Conservation (phyloP, 495 filamentous ascomycete species). For the Penicillium atrosanguineum region DNA sequence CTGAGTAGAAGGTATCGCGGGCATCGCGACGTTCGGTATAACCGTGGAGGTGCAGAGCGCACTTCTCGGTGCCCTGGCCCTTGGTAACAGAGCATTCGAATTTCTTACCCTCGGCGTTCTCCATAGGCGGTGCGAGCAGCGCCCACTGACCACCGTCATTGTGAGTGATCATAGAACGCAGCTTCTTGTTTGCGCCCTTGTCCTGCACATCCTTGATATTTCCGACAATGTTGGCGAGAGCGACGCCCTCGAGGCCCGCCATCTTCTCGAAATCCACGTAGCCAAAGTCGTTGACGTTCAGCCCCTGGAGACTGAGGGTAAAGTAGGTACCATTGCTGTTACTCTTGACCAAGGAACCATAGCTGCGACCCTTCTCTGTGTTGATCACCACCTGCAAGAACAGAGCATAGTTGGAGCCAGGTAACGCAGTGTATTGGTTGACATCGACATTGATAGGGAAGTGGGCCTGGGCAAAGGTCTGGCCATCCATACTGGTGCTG, state of each 20-base stretch:
- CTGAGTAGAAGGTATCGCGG: constrained; percentile 79
- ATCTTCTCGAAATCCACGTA: constrained; percentile 98
- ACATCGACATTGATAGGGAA: constrained; percentile 84
- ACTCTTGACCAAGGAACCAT: constrained; percentile 90
- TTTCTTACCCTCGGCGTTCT: constrained; percentile 65
- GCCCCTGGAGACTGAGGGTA: constrained; percentile 69
- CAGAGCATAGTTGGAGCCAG: constrained; percentile 86
- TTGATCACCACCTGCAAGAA: constrained; percentile 88
- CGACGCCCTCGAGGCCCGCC: constrained; percentile 84
- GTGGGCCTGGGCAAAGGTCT: constrained; percentile 72
- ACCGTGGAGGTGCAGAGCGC: constrained; percentile 87
- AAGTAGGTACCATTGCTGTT: constrained; percentile 98
- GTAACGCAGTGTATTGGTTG: constrained; percentile 82
- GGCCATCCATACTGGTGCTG: constrained; percentile 79
- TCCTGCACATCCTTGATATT: constrained; percentile 62
- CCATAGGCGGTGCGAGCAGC: constrained; percentile 62
- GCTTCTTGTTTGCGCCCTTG: constrained; percentile 69
- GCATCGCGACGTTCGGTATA: constrained; percentile 85
- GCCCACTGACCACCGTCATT: constrained; percentile 91
- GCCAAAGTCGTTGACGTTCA: constrained; percentile 71
- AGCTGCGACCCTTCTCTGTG: constrained; percentile 54
- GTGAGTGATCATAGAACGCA: constrained; percentile 88
- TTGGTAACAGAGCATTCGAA: constrained; percentile 62
- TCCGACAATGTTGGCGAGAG: constrained; percentile 77
- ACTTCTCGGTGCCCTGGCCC: constrained; percentile 54